phyloP scores from a whole-genome alignment of 106 monocot species.

The Platanthera zijinensis region DNA sequence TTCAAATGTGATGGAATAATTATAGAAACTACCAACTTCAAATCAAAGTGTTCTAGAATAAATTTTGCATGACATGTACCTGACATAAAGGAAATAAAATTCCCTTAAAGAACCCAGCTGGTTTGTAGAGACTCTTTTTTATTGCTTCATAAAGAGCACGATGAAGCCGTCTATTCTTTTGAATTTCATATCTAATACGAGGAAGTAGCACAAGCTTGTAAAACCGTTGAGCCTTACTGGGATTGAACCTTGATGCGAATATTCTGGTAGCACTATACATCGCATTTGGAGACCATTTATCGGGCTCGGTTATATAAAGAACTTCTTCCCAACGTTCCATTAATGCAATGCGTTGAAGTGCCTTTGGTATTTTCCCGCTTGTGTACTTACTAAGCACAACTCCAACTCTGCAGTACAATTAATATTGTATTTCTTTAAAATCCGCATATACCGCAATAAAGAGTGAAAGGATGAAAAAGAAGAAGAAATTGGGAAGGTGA shows the following conservation, averaged over 20 bases:
- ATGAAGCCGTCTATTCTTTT: constrained; percentile 87
- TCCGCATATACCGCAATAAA: neutral
- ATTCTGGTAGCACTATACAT: constrained; percentile 90
- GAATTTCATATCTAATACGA: constrained; percentile 86
- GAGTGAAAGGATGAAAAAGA: neutral
- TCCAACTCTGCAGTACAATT: constrained; percentile 51
- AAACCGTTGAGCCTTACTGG: constrained; percentile 56
- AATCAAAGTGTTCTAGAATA: neutral
- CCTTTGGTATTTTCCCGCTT: constrained; percentile 85
- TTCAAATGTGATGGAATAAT: neutral
- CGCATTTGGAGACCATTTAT: constrained; percentile 91
- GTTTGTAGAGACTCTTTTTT: constrained; percentile 88
- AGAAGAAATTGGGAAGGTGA: neutral
- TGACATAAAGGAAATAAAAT: constrained; percentile 84
- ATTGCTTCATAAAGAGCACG: constrained; percentile 84
- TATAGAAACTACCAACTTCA: neutral
- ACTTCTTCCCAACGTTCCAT: constrained; percentile 81
- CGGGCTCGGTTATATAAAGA: constrained; percentile 76
- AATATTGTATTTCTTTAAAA: constrained; percentile 2
- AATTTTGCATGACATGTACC: constrained; percentile 28
- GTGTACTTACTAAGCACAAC: constrained; percentile 76
- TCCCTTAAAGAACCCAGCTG: constrained; percentile 93
- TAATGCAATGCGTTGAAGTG: constrained; percentile 76
- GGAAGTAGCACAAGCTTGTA: constrained; percentile 77
- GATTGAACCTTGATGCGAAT: constrained; percentile 75